Conservation (phyloP, 2,329 filamentous ascomycete species). For the Pseudonectria buxi region DNA sequence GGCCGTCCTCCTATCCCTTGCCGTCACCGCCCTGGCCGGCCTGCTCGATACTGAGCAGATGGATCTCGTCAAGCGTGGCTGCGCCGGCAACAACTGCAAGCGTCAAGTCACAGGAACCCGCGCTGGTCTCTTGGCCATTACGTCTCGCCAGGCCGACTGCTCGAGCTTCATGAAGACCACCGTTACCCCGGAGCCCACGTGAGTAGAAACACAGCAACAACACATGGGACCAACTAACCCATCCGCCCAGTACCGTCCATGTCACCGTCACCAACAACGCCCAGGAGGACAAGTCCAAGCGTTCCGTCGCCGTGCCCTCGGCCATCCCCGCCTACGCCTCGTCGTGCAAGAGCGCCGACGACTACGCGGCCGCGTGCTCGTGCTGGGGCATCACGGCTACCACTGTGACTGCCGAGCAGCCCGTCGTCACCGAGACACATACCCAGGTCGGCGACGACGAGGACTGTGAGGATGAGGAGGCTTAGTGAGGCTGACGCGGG, state of each 20-base stretch:
- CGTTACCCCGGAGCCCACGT: constrained; percentile 35
- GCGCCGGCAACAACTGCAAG: constrained; percentile 40
- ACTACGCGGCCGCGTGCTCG: constrained; percentile 37
- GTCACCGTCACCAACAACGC: constrained; percentile 33
- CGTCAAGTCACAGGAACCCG: constrained; percentile 39
- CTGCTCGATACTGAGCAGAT: constrained; percentile 21
- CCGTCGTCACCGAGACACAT: constrained; percentile 35
- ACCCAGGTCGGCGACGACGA: constrained; percentile 35
- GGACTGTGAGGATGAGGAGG: no score
- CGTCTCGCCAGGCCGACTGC: constrained; percentile 33
- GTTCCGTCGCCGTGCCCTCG: constrained; percentile 25
- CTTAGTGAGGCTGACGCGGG: no score
- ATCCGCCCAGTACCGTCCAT: constrained; percentile 26
- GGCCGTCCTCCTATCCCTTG: constrained; percentile 31
- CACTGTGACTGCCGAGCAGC: constrained; percentile 30
- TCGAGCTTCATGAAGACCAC: constrained; percentile 34
- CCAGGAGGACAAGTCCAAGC: constrained; percentile 23
- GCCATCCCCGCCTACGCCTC: constrained; percentile 35
- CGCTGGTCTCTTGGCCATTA: constrained; percentile 27
- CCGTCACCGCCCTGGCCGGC: constrained; percentile 30
- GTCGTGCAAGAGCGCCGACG: constrained; percentile 25
- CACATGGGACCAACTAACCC: background rate
- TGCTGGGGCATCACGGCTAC: constrained; percentile 38
- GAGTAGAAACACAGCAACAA: constrained; percentile 13
- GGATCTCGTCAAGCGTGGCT: constrained; percentile 20